Evolutionary conservation across 805 yeast genomes (phyloP).

Genomic region (Yamadazyma philogaea): DNA sequence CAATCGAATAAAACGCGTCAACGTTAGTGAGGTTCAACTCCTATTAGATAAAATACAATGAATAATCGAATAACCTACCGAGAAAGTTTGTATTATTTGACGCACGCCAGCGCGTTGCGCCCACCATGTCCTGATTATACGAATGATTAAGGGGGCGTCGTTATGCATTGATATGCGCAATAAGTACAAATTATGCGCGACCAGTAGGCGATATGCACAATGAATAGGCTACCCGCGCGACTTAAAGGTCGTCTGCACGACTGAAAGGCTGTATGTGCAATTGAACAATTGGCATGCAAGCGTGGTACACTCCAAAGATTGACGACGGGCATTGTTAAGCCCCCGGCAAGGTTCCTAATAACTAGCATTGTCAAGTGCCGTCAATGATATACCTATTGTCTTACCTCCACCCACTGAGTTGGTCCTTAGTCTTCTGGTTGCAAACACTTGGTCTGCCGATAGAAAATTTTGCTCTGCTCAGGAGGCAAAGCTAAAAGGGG

Average conservation of each 20-base stretch:
- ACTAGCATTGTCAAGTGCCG: background rate
- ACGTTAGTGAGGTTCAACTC: background rate
- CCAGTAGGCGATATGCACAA: no score
- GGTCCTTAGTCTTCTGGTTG: background rate
- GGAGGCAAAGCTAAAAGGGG: no score
- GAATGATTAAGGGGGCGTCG: background rate
- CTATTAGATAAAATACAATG: background rate
- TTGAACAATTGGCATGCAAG: no score
- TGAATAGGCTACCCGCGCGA: no score
- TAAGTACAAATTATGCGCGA: no score
- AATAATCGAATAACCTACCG: background rate
- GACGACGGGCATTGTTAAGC: conserved; percentile 1
- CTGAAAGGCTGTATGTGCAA: background rate
- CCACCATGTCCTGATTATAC: background rate
- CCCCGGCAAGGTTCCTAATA: background rate
- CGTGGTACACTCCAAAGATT: background rate
- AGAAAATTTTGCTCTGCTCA: no score
- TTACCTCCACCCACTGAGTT: background rate
- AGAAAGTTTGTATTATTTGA: background rate
- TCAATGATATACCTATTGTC: background rate
- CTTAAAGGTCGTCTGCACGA: background rate
- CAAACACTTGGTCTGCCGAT: background rate
- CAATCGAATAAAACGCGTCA: background rate
- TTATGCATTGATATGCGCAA: no score
- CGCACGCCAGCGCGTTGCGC: background rate